Base-by-base conservation (phyloP, 306 rosid species). In the Quercus alba region DNA sequence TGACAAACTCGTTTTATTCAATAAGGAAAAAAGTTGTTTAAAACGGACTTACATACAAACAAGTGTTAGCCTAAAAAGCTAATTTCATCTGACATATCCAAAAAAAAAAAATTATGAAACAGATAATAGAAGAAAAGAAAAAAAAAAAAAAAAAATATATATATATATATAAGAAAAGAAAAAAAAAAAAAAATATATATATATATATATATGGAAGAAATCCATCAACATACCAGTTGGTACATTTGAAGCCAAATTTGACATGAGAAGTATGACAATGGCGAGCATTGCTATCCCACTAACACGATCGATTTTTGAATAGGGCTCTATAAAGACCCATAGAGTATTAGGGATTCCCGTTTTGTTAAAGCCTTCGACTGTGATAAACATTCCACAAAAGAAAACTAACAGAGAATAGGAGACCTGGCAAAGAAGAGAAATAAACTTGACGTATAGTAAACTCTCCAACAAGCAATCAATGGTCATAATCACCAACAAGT, bases 361-460 rank as follows among this genome's bases (percentile, higher is more conserved):
- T 86, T 81, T 87, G 68, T 93, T 95, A 83, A 95, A 93, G n/a
- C 99, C 99, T 15, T 86, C 91, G 44, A 95, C 98, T 18, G 98
- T 90, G 81, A 93, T 89, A 68, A 95, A 93, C 99, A 95, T 95
- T 75, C 97, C 99, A 72, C 99, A 91, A 76, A 95, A 93, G 92
- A 95, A 95, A 75, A 93, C 78, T 85, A 95, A 78, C 58, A 95
- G 92, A 1, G 98, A 91, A 91, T 93, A 95, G 0, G 99, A 95
- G 52, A 95, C 98, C 98, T 91, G 94, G 63, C 70, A 84, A 81
- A 69, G 57, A 44, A 79, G 18, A 81, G 17, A 84, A 35, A 31
- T 1, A 18, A 80, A 15, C 30, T 57, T 31, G 35, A 84, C 77
- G 68, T 28, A 46, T 70, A 67, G 51, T 73, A 26, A 31, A 59